phyloP scores from a whole-genome alignment of 2,329 filamentous ascomycete species.

The Diaporthe humulicola region DNA sequence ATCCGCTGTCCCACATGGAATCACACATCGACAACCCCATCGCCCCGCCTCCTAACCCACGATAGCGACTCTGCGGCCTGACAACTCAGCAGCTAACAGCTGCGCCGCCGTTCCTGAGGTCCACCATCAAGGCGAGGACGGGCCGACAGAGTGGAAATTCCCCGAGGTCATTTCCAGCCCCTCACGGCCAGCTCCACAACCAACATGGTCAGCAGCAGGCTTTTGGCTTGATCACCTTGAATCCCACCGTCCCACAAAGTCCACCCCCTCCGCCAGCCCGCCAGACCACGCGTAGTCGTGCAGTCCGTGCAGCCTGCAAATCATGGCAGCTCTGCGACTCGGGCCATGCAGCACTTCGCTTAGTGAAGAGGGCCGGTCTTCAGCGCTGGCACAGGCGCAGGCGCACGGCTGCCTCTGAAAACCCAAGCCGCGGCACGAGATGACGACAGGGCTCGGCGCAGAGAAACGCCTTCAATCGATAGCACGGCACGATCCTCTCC shows the following conservation, averaged over 20 bases:
- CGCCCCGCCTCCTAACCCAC: background rate
- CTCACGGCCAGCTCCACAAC: background rate
- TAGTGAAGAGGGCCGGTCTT: background rate
- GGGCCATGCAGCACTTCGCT: slow-evolving; percentile 2
- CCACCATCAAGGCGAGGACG: slow-evolving; percentile 17
- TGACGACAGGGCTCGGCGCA: background rate
- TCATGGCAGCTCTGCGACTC: background rate
- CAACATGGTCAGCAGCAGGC: background rate
- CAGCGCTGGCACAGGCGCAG: background rate
- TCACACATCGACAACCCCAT: slow-evolving; percentile 7
- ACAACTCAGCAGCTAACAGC: slow-evolving; percentile 4
- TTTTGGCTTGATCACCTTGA: slow-evolving; percentile 3
- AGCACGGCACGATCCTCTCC: background rate
- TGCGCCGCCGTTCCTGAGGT: background rate
- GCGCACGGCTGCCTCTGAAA: slow-evolving; percentile 1
- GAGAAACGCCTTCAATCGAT: background rate
- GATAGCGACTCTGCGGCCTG: slow-evolving; percentile 4
- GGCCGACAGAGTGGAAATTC: slow-evolving; percentile 27
- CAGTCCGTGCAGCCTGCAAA: slow-evolving; percentile 7
- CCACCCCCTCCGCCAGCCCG: background rate
- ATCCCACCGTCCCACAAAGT: background rate
- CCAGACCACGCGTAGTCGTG: background rate
- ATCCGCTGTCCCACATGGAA: slow-evolving; percentile 14
- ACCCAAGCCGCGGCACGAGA: slow-evolving; percentile 1
- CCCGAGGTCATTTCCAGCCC: slow-evolving; percentile 22